Evolutionary conservation across 2,329 filamentous ascomycete species (phyloP).

Genomic region (Colletotrichum graminicola): DNA sequence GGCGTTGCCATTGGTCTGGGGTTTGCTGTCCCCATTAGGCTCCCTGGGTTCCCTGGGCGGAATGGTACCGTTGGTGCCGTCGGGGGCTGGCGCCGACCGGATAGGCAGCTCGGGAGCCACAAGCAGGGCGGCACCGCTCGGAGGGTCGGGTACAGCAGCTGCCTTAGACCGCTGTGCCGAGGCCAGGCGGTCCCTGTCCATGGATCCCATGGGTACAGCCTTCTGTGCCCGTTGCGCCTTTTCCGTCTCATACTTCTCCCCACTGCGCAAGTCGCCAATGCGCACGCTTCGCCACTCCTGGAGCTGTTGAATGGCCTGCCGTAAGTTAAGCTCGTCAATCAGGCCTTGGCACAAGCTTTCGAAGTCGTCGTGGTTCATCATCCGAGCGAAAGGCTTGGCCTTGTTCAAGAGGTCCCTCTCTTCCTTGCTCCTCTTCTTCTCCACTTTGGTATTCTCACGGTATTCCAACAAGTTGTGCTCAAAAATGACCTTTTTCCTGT

Average conservation of each 20-base stretch:
- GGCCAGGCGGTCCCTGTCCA: conserved; percentile 84
- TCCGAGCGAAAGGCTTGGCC: conserved; percentile 93
- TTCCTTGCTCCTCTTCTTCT: conserved; percentile 97
- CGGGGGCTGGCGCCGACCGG: conserved; percentile 58
- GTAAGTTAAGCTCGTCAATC: conserved; percentile 89
- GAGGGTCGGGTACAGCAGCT: conserved; percentile 72
- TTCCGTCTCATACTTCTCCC: conserved; percentile 93
- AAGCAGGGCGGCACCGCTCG: conserved; percentile 80
- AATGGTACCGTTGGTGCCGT: conserved; percentile 45
- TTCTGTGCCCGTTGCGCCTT: conserved; percentile 82
- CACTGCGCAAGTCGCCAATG: conserved; percentile 85
- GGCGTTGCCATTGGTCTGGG: conserved; percentile 65
- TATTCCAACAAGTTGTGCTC: conserved; percentile 96
- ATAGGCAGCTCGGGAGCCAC: conserved; percentile 83
- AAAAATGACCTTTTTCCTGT: conserved; percentile 96
- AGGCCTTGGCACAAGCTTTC: conserved; percentile 86
- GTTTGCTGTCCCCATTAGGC: conserved; percentile 65
- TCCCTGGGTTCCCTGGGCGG: conserved; percentile 51
- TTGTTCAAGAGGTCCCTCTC: conserved; percentile 92
- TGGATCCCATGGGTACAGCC: conserved; percentile 78
- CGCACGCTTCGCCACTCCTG: conserved; percentile 92
- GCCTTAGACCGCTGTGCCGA: conserved; percentile 78
- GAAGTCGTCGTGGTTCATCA: conserved; percentile 96
- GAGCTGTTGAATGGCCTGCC: conserved; percentile 88
- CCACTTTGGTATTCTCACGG: conserved; percentile 85